Evolutionary conservation across 352 stramenopile genomes (phyloP).

Genomic region (Phytophthora ramorum): DNA sequence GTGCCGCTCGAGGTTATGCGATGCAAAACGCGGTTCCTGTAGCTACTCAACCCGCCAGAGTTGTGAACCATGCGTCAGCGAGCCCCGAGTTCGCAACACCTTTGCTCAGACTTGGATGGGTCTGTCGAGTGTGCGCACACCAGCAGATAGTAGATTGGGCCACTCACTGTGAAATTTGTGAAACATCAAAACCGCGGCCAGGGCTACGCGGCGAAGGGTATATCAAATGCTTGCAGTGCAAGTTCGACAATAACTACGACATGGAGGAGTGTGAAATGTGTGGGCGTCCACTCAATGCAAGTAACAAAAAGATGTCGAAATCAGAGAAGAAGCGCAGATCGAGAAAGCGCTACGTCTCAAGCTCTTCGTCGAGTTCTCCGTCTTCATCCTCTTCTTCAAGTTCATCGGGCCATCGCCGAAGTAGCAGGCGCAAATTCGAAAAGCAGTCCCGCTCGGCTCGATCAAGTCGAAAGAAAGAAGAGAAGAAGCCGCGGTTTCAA

Average conservation of each 20-base stretch:
- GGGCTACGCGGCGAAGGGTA: conserved; percentile 56
- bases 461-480: conserved; percentile 30
- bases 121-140: conserved; percentile 73
- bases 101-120: conserved; percentile 55
- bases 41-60: conserved; percentile 23
- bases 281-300: conserved; percentile 43
- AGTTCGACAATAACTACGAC: conserved; percentile 84
- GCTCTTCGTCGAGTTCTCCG: conserved; percentile 42
- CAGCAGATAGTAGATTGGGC: conserved; percentile 77
- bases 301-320: conserved; percentile 41
- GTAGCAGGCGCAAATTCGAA: conserved; percentile 39
- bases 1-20: conserved; percentile 26
- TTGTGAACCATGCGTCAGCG: conserved; percentile 41
- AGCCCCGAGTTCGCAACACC: conserved; percentile 39
- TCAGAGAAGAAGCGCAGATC: conserved; percentile 41
- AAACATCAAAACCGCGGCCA: conserved; percentile 65
- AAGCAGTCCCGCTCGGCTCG: conserved; percentile 33
- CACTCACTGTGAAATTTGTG: conserved; percentile 75
- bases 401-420: conserved; percentile 33
- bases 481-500: conserved; percentile 46
- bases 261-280: conserved; percentile 77
- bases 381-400: conserved; percentile 39
- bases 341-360: conserved; percentile 49
- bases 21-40: conserved; percentile 45
- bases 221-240: conserved; percentile 68